Base-by-base conservation (phyloP, 441 rosid genomes). In the Populus hybrid region DNA sequence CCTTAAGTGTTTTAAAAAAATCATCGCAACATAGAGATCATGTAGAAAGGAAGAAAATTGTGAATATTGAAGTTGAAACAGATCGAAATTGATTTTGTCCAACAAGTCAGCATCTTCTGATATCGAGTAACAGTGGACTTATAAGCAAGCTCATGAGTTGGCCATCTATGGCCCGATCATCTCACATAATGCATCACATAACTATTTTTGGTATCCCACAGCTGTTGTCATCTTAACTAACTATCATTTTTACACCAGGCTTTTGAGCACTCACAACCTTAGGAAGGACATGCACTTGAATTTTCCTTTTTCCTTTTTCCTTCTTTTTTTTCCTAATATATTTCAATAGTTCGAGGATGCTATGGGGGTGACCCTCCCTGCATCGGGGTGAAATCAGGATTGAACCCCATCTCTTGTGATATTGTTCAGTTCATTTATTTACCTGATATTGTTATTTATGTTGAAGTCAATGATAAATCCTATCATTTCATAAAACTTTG, bases 401-500 rank as follows among this genome's bases (percentile, higher is more conserved):
- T 0, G 53, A 42, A 42, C 16, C 53, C 18, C 53, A 42, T 42
- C 20, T 45, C 56, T 14, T 14, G 56, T 45, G 56, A 45, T 45
- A 45, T 45, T 45, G 56, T 14, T 0, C 56, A 45, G 20, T 14
- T 45, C 56, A 45, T 45, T 45, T 14, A 12, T 45, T 3, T 45
- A 45, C 56, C 20, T 45, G 56, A 6, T 68, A 5, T 29, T 68
- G 3, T 6, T n/a, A 21, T 6, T 23, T 7, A 72, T 12, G 6
- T 50, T 28, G 23, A 24, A 5, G 26, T 21, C 31, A 23, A 61
- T 4, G 24, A 20, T 65, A 63, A 63, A 23, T n/a, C 29, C 20
- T 2, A 65, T 26, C 69, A 64, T 76, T 68, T 38, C 71, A 21
- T 11, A 14, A 20, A 78, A 69, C 64, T 36, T 40, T 67, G 72